A percentile compares a stretch with the other conserved stretches of the same genome.
These are phyloP conservation scores for Diaporthe ilicicola DNA, from an alignment of 2,329 filamentous ascomycete genomes.

Conservation along the genomic window DNA sequence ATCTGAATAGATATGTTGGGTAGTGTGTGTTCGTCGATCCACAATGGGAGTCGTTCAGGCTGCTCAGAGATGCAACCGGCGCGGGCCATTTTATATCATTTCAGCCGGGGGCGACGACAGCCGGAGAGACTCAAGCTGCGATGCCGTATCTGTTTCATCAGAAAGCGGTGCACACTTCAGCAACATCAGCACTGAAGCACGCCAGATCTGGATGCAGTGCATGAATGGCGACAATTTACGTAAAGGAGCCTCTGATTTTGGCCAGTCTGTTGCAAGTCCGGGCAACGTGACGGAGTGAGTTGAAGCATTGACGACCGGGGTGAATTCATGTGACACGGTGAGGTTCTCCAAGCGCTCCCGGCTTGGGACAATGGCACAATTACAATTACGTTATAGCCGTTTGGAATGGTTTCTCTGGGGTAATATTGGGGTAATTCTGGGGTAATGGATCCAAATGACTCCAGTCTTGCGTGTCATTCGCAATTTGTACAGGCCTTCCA, in stretches of 20 bases:
- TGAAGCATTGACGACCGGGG: constrained; percentile 2
- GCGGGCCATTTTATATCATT: constrained; percentile 17
- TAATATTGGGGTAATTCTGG: constrained; percentile 33
- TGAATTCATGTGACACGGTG: constrained; percentile 23
- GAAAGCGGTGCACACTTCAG: not conserved
- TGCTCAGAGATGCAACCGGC: not conserved
- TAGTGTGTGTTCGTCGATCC: not conserved
- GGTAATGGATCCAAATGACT: constrained; percentile 28
- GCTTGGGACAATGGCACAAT: not conserved
- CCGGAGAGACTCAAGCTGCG: not conserved
- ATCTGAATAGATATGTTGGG: not conserved
- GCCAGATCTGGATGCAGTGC: constrained; percentile 23
- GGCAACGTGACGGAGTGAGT: constrained; percentile 15
- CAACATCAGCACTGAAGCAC: constrained; percentile 11
- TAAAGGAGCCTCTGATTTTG: constrained; percentile 22
- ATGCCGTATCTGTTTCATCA: constrained; percentile 7
- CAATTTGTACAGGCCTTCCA: not conserved
- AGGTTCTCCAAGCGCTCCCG: not conserved
- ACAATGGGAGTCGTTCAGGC: not conserved
- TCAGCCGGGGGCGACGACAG: not conserved
- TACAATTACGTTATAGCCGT: constrained; percentile 33
- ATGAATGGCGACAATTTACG: constrained; percentile 24
- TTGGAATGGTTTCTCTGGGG: constrained; percentile 26
- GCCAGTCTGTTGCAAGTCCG: not conserved
- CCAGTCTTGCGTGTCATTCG: constrained; percentile 24